Conservation (phyloP, 495 filamentous ascomycete genomes). For the Glarea lozoyensis region DNA sequence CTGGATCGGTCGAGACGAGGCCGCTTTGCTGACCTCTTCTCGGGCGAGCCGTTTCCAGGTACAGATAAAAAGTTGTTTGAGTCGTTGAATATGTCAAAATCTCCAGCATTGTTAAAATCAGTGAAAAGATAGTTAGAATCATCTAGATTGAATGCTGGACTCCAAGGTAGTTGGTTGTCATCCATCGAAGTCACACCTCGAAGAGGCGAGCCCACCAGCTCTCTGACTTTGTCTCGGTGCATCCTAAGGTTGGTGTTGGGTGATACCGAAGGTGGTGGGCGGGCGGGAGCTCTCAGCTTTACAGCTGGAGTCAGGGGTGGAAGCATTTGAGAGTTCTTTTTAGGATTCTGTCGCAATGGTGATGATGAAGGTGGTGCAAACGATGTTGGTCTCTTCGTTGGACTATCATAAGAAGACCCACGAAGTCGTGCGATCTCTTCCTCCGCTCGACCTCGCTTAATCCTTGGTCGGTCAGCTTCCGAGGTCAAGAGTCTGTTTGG, state of each 20-base stretch:
- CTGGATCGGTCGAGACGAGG: slow-evolving; percentile 46
- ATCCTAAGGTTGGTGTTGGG: slow-evolving; percentile 92
- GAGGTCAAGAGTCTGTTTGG: slow-evolving; percentile 55
- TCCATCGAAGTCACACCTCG: slow-evolving; percentile 62
- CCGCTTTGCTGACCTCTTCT: slow-evolving; percentile 63
- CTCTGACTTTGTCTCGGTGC: slow-evolving; percentile 77
- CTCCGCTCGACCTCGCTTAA: slow-evolving; percentile 85
- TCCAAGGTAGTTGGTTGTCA: slow-evolving; percentile 61
- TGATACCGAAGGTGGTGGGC: slow-evolving; percentile 79
- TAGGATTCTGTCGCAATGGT: slow-evolving; percentile 38
- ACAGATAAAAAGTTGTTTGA: slow-evolving; percentile 29
- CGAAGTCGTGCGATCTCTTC: slow-evolving; percentile 93
- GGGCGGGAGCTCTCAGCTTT: slow-evolving; percentile 73
- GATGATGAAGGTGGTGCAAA: slow-evolving; percentile 40
- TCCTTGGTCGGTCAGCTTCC: slow-evolving; percentile 64
- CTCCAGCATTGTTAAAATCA: slow-evolving; percentile 32
- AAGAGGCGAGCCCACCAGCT: slow-evolving; percentile 82
- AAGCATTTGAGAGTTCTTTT: slow-evolving; percentile 44
- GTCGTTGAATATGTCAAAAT: slow-evolving; percentile 71
- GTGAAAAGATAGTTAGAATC: slow-evolving; percentile 38
- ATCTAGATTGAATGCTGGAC: slow-evolving; percentile 65
- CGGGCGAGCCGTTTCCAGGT: slow-evolving; percentile 60
- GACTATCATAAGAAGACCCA: slow-evolving; percentile 88
- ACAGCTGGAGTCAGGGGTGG: slow-evolving; percentile 80
- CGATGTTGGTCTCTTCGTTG: slow-evolving; percentile 49